Evolutionary conservation across 78 protist species (phyloP).

Genomic region (Isochrysis galbana): DNA sequence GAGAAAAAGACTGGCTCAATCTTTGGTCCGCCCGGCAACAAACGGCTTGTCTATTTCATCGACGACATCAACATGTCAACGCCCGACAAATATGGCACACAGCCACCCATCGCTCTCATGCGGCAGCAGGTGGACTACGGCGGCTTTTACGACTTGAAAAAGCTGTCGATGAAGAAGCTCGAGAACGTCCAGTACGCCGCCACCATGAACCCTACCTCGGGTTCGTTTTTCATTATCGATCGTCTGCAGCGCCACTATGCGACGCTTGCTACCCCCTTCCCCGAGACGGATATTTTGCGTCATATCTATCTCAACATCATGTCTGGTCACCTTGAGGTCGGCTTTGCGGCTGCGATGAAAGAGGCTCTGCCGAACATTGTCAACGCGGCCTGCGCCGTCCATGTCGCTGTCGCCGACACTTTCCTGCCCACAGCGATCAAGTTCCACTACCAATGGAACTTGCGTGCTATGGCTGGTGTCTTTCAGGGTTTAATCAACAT

Average conservation of each 20-base stretch:
- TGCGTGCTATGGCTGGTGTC: slow-evolving; percentile 73
- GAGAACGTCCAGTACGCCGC: slow-evolving; percentile 61
- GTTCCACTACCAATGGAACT: slow-evolving; percentile 90
- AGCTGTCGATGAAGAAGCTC: slow-evolving; percentile 43
- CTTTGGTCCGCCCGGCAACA: slow-evolving; percentile 74
- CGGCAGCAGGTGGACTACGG: slow-evolving; percentile 81
- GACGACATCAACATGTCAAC: slow-evolving; percentile 87
- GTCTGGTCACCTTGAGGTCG: slow-evolving; percentile 38
- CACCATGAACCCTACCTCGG: slow-evolving; percentile 87
- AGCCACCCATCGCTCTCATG: slow-evolving; percentile 75
- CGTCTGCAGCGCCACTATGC: slow-evolving; percentile 83
- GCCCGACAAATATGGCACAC: slow-evolving; percentile 88
- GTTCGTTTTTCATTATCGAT: slow-evolving; percentile 77
- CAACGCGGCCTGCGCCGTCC: slow-evolving; percentile 55
- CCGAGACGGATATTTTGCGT: slow-evolving; percentile 35
- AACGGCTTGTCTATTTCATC: slow-evolving; percentile 63
- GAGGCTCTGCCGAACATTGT: slow-evolving; percentile 16
- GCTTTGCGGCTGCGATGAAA: not conserved
- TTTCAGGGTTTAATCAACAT: slow-evolving; percentile 57
- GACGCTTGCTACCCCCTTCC: slow-evolving; percentile 64
- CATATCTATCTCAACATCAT: slow-evolving; percentile 47
- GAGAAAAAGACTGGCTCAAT: slow-evolving; percentile 67
- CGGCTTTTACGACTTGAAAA: slow-evolving; percentile 73
- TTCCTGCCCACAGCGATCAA: slow-evolving; percentile 82
- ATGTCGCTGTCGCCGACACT: slow-evolving; percentile 44